phyloP scores from a whole-genome alignment of 176 grass and related monocot genomes.

The Oryza meridionalis region DNA sequence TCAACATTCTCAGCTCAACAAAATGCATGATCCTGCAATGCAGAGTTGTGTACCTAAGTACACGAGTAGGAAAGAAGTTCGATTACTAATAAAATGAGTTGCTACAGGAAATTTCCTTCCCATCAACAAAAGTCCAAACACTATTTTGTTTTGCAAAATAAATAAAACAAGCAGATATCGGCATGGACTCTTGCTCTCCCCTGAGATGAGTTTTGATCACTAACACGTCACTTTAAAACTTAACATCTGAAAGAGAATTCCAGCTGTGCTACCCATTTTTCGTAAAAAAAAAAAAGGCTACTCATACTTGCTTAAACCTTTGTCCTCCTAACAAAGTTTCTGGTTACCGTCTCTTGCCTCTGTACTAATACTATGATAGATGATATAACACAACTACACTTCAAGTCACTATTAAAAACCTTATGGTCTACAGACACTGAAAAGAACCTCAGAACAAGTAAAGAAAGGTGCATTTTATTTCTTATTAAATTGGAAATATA shows the following conservation, averaged over 20 bases:
- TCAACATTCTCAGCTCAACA: background rate
- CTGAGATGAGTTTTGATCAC: background rate
- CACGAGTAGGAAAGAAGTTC: background rate
- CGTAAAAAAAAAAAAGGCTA: background rate
- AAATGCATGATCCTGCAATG: background rate
- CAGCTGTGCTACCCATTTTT: background rate
- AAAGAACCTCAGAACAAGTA: conserved; percentile 14
- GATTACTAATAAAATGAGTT: background rate
- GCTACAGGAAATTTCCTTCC: background rate
- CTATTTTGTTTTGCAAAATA: background rate
- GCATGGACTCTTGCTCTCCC: background rate
- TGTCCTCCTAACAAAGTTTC: background rate
- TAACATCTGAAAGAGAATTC: background rate
- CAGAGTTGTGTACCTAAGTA: background rate
- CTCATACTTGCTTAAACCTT: background rate
- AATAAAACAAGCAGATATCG: background rate
- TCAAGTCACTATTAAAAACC: background rate
- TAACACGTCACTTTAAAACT: background rate
- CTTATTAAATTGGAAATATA: conserved; percentile 30
- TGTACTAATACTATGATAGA: background rate
- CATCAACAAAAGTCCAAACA: background rate
- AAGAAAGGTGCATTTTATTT: conserved; percentile 39
- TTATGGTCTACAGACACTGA: conserved; percentile 10
- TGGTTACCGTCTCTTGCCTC: background rate
- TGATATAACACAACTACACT: conserved; percentile 6